phyloP scores from a whole-genome alignment of 2,329 filamentous ascomycete genomes.

The Meredithiella fracta region DNA sequence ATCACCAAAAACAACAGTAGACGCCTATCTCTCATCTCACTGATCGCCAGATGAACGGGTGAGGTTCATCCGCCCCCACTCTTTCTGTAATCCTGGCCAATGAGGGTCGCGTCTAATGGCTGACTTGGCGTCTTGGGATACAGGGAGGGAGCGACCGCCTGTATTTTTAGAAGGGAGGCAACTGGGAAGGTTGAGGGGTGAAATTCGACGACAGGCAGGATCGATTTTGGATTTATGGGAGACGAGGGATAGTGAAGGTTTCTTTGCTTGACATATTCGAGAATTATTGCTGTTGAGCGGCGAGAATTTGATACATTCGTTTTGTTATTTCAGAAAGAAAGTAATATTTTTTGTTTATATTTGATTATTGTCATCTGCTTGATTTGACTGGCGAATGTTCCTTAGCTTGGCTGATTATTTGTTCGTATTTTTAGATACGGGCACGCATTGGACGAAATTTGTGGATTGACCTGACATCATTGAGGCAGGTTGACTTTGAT shows the following conservation, averaged over 20 bases:
- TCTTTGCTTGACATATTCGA: neutral
- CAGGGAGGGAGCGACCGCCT: neutral
- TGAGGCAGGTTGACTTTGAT: neutral
- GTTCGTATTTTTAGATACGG: neutral
- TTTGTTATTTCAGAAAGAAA: neutral
- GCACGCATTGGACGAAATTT: neutral
- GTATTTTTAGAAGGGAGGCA: neutral
- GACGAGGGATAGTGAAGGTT: neutral
- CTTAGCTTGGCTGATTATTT: neutral
- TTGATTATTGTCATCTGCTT: neutral
- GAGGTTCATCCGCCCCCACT: neutral
- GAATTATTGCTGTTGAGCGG: constrained; percentile 1
- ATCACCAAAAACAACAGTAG: too few species aligned
- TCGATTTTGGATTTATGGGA: too few species aligned
- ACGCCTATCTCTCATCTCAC: neutral
- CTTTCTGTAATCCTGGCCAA: neutral
- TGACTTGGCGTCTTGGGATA: neutral
- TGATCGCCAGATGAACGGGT: neutral
- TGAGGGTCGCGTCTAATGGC: neutral
- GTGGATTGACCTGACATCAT: too few species aligned
- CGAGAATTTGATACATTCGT: neutral
- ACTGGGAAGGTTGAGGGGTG: neutral
- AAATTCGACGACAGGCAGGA: neutral
- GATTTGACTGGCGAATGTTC: neutral
- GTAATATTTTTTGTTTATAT: neutral